Percentiles rank a stretch among this genome's conserved stretches.
These are phyloP conservation scores for Rhododendron henanense DNA, from an alignment of 148 eudicot species.

Conservation along the genomic window DNA sequence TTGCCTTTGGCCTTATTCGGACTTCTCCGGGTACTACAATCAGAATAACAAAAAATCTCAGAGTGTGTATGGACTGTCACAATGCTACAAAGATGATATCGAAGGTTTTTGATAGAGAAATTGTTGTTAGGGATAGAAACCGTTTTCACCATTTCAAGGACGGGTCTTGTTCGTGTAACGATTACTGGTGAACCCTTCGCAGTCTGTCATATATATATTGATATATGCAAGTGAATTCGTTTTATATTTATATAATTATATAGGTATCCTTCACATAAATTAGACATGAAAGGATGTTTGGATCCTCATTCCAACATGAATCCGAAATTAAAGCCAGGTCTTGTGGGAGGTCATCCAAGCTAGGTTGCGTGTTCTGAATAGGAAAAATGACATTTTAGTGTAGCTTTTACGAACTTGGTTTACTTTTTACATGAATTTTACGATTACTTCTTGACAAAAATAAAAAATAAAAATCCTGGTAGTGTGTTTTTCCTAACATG, in stretches of 20 bases:
- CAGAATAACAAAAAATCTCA: constrained; percentile 31
- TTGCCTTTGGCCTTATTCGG: constrained; percentile 38
- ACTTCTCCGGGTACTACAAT: constrained; percentile 29
- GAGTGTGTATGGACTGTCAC: constrained; percentile 41
- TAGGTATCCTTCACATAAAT: not conserved
- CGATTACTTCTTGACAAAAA: too few species aligned
- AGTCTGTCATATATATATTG: not conserved
- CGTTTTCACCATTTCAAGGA: constrained; percentile 43
- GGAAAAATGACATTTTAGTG: not conserved
- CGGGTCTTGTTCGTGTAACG: constrained; percentile 38
- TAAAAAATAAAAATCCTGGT: too few species aligned
- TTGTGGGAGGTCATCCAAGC: constrained; percentile 75
- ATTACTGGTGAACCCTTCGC: constrained; percentile 28
- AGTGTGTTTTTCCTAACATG: too few species aligned
- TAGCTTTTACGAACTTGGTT: too few species aligned
- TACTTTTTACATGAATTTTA: too few species aligned
- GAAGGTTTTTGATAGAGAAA: constrained; percentile 28
- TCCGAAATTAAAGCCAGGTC: constrained; percentile 62
- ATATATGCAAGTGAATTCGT: too few species aligned
- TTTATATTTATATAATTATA: too few species aligned
- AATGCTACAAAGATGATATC: constrained; percentile 35
- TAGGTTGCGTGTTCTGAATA: constrained; percentile 72
- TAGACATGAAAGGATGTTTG: constrained; percentile 17
- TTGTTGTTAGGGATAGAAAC: constrained; percentile 35
- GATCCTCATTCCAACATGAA: constrained; percentile 88